phyloP scores from a whole-genome alignment of 2,329 filamentous ascomycete species.

The Colletotrichum salicis region DNA sequence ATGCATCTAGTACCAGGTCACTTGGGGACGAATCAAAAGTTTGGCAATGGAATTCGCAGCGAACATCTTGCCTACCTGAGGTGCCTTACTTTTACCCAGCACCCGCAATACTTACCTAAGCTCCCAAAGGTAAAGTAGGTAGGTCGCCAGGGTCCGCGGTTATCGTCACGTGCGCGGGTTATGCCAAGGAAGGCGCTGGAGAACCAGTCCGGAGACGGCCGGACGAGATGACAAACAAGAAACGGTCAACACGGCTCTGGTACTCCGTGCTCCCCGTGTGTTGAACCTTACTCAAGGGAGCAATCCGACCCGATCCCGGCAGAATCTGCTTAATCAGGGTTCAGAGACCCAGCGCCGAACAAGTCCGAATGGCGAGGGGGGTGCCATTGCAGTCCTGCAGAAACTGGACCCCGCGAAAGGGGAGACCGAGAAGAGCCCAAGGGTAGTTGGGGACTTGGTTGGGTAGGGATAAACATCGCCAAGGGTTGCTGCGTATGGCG shows the following conservation, averaged over 20 bases:
- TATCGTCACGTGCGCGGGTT: not conserved
- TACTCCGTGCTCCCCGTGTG: no score
- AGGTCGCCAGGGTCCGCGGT: not conserved
- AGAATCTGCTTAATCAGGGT: constrained; percentile 8
- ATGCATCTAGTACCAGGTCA: constrained; percentile 7
- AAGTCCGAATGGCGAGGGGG: constrained; percentile 14
- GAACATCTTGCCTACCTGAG: not conserved
- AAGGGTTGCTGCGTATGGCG: not conserved
- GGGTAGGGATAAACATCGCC: constrained; percentile 4
- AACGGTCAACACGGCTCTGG: not conserved
- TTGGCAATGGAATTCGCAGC: not conserved
- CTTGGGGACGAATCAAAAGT: constrained; percentile 1
- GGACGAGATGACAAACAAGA: constrained; percentile 14
- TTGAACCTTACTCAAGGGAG: not conserved
- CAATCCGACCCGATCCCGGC: constrained; percentile 22
- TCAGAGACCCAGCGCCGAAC: constrained; percentile 3
- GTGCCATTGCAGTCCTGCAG: not conserved
- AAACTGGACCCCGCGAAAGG: constrained; percentile 6
- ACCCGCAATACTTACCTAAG: not conserved
- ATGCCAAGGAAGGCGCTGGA: not conserved
- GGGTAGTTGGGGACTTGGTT: not conserved
- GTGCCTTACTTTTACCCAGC: no score
- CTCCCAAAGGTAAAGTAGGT: not conserved
- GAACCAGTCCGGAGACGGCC: not conserved
- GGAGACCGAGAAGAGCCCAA: not conserved